Percentiles rank a stretch among this genome's conserved stretches.
phyloP scores from a whole-genome alignment of 2,329 filamentous ascomycete genomes.

The Colletotrichum sp. region DNA sequence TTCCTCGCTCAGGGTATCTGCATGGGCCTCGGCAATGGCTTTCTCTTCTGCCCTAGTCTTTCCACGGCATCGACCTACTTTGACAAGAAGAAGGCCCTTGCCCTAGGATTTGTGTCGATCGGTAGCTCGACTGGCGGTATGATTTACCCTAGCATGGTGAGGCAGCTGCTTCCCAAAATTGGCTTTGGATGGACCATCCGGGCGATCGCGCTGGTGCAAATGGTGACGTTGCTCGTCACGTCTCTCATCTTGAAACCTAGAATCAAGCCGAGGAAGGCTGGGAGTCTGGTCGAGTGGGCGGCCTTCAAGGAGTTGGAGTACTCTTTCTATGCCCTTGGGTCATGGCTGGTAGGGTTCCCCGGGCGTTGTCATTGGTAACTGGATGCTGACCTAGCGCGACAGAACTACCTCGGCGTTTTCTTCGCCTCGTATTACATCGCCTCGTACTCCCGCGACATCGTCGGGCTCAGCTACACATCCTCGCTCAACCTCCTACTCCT shows the following conservation, averaged over 20 bases:
- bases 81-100: slow-evolving; percentile 57
- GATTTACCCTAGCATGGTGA: slow-evolving; percentile 62
- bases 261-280: slow-evolving; percentile 44
- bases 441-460: slow-evolving; percentile 48
- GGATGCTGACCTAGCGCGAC: slow-evolving; percentile 1
- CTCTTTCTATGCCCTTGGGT: slow-evolving; percentile 40
- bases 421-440: slow-evolving; percentile 65
- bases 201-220: slow-evolving; percentile 63
- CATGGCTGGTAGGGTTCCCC: slow-evolving; percentile 28
- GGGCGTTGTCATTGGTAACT: background rate
- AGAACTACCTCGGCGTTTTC: slow-evolving; percentile 58
- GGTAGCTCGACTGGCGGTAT: slow-evolving; percentile 63
- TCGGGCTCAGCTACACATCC: slow-evolving; percentile 48
- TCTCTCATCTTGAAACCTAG: slow-evolving; percentile 45
- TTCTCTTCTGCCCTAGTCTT: slow-evolving; percentile 68
- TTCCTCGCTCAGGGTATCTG: slow-evolving; percentile 60
- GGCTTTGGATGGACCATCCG: slow-evolving; percentile 66
- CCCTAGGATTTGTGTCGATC: slow-evolving; percentile 64
- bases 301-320: slow-evolving; percentile 54
- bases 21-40: slow-evolving; percentile 63
- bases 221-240: slow-evolving; percentile 44
- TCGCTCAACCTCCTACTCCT: slow-evolving; percentile 68
- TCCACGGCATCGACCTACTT: slow-evolving; percentile 74
- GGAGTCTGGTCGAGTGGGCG: slow-evolving; percentile 46
- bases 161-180: slow-evolving; percentile 57